These are phyloP conservation scores for Anisodus tanguticus DNA, from an alignment of 257 asterid species.

Conservation along the genomic window DNA sequence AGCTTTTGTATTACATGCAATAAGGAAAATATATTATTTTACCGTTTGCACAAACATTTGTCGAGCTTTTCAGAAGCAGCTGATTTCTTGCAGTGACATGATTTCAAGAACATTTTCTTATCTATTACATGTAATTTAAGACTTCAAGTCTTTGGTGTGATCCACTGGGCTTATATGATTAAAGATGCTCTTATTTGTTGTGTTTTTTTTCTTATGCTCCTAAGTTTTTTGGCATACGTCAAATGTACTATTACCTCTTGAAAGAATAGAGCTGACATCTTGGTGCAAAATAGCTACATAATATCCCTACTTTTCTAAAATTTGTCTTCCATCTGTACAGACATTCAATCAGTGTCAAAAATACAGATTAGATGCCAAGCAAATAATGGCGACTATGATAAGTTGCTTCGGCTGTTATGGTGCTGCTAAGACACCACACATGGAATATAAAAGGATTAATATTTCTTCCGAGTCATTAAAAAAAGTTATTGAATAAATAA, in stretches of 20 bases:
- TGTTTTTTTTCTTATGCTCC: neutral
- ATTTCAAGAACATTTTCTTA: neutral
- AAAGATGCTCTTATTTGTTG: neutral
- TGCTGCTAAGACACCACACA: neutral
- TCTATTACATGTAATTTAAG: neutral
- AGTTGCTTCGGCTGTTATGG: neutral
- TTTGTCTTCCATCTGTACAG: neutral
- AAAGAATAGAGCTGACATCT: neutral
- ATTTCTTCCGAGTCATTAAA: neutral
- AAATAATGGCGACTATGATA: neutral
- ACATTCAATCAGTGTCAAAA: neutral
- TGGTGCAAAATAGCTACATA: neutral
- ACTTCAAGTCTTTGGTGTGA: neutral
- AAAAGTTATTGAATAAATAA: neutral
- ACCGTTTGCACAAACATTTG: neutral
- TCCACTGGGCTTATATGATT: neutral
- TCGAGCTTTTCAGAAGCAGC: neutral
- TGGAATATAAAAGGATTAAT: neutral
- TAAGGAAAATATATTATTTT: neutral
- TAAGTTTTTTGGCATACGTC: neutral
- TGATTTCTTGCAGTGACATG: neutral
- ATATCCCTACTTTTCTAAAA: neutral
- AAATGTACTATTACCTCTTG: neutral
- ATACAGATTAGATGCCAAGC: neutral
- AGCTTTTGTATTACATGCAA: slow-evolving; percentile 19